Evolutionary conservation across 305 asterid genomes (phyloP), one percentile per base, ranked within the genome.

Genomic region (Fraxinus floribunda): DNA sequence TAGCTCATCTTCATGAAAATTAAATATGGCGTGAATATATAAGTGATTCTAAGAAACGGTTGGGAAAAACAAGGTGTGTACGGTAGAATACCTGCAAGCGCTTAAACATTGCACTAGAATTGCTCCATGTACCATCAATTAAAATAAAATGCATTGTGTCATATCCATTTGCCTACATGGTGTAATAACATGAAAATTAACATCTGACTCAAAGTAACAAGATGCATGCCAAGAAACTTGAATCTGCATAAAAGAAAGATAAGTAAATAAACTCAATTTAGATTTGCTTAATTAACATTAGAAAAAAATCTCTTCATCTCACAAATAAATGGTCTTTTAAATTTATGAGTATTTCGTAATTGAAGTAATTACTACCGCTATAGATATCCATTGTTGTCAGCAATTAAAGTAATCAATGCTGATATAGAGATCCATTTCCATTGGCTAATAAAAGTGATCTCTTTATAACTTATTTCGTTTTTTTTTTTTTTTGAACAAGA

Each of bases 61-160:
- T 81, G 75, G 71, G 64, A 29, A 34, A 57, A 57, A 5, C 15
- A 52, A 75, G 62, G 64, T 75, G 74, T 34, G 8, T 70, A 71
- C 2, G 18, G n/a, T 46, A 39, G 5, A 68, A 24, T 82, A 96
- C 99, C 99, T 94, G 94, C 88, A 96, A 90, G 55, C 98, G 97
- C 86, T 86, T 91, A 89, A 94, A 91, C 98, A 96, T 92, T 86
- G 99, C 98, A 86, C 80, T 84, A 5, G 99, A 96, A 87, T 93
- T 94, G 93, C 93, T 96, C 98, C 99, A 94, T 35, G 99, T 96
- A 39, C 98, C 99, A 89, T 96, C 99, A 32, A 96, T 85, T 84
- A 96, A 90, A 82, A 96, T 87, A 84, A 94, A 90, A 88, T 94
- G 91, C 89, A 93, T 79, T 20, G 82, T 83, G 70, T 85, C 89